Conservation (phyloP, 1,284 basidiomycete species). For the Papiliotrema nemorosa region DNA sequence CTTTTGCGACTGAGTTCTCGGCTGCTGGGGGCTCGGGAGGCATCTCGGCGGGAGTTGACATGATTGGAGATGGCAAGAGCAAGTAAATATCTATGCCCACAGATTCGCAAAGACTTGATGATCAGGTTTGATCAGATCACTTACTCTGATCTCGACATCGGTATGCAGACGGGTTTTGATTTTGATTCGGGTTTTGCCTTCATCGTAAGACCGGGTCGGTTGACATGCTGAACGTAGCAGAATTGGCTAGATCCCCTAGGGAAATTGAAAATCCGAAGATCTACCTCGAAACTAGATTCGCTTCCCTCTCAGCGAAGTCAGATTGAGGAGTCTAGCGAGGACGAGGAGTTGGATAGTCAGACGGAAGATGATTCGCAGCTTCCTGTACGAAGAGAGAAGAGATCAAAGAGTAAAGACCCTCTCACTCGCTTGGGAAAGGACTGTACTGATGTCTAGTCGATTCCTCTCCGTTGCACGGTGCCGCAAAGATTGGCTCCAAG, state of each 20-base stretch:
- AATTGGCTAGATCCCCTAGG: slow-evolving; percentile 34
- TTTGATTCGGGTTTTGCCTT: slow-evolving; percentile 21
- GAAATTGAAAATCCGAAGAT: slow-evolving; percentile 17
- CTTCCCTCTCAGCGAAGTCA: slow-evolving; percentile 13
- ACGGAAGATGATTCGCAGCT: slow-evolving; percentile 1
- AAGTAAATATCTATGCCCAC: slow-evolving; percentile 17
- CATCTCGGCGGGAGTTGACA: slow-evolving; percentile 20
- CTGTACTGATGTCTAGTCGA: not conserved
- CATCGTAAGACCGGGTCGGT: slow-evolving; percentile 23
- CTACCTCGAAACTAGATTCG: slow-evolving; percentile 30
- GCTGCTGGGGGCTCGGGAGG: slow-evolving; percentile 3
- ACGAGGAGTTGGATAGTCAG: slow-evolving; percentile 7
- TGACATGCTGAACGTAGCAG: slow-evolving; percentile 9
- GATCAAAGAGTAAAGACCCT: not conserved
- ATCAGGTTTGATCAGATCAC: slow-evolving; percentile 40
- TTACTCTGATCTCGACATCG: slow-evolving; percentile 21
- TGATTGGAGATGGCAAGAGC: slow-evolving; percentile 32
- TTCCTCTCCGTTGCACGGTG: not conserved
- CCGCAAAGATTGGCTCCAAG: not conserved
- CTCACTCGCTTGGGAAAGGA: too few species aligned
- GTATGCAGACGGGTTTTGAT: slow-evolving; percentile 9
- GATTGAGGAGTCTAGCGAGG: slow-evolving; percentile 9
- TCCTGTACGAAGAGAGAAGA: not conserved
- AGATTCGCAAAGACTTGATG: not conserved
- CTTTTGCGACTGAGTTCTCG: slow-evolving; percentile 19